These are phyloP conservation scores for Pseudocercospora eumusae DNA, from an alignment of 2,329 filamentous ascomycete species.

Conservation along the genomic window DNA sequence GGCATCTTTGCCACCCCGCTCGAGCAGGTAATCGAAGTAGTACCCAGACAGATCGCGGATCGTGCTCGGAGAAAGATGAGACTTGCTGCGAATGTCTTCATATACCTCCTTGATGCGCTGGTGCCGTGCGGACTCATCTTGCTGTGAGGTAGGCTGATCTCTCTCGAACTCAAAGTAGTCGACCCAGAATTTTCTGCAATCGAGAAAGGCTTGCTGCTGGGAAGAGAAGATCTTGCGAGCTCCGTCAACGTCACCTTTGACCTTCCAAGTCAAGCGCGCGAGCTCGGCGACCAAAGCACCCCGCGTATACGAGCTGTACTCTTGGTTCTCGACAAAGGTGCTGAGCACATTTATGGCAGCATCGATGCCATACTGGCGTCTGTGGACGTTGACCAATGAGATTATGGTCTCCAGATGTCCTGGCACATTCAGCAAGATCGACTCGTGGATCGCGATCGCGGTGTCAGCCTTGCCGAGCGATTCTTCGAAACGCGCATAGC, in stretches of 20 bases:
- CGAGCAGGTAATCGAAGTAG: conserved; percentile 82
- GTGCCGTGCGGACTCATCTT: conserved; percentile 65
- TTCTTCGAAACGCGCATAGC: conserved; percentile 95
- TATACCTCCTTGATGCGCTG: conserved; percentile 79
- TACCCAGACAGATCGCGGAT: conserved; percentile 74
- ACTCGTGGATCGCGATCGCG: conserved; percentile 79
- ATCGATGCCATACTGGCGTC: conserved; percentile 79
- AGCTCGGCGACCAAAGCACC: conserved; percentile 85
- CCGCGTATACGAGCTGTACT: conserved; percentile 68
- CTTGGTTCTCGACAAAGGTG: conserved; percentile 62
- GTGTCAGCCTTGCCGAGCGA: conserved; percentile 73
- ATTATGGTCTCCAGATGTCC: conserved; percentile 84
- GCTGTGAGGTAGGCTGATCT: conserved; percentile 70
- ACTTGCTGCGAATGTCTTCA: conserved; percentile 71
- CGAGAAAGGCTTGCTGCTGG: conserved; percentile 79
- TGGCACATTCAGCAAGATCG: conserved; percentile 74
- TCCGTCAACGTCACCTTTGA: conserved; percentile 72
- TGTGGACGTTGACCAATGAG: conserved; percentile 81
- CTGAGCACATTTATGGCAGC: conserved; percentile 83
- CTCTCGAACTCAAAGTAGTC: conserved; percentile 88
- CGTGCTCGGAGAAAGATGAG: conserved; percentile 64
- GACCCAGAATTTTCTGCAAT: conserved; percentile 86
- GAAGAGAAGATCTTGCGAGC: conserved; percentile 80
- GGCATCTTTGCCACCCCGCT: conserved; percentile 76
- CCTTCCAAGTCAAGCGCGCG: conserved; percentile 83